Base-by-base conservation (phyloP, 129 eudicot genomes). In the Pseudognaphalium luteoalbum region DNA sequence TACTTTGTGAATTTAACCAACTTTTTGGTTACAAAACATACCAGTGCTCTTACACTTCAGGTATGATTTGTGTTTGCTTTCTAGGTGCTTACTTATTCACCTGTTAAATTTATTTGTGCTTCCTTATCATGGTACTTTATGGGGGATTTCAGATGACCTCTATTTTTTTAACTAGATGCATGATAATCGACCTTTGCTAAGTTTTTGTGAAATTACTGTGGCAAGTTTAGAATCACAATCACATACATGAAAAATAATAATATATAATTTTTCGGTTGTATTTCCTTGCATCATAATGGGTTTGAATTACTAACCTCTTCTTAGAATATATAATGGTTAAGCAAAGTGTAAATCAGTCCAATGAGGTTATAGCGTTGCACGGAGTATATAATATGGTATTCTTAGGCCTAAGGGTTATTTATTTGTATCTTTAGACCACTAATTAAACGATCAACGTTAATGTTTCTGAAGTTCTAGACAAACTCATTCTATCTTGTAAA, bases 1-100 rank as follows among this genome's bases (percentile, higher is more conserved):
- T 88, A 88, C 68, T 79, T 86, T 71, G 93, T 86, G 29, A 87
- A 87, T 54, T 73, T 87, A 66, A 78, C 89, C 71, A 87, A 85
- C 72, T 87, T 87, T 56, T 71, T 88, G 79, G 93, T 88, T 75
- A 88, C 93, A 52, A 88, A 86, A 66, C 93, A 88, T 87, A 88
- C 93, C 62, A 88, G 93, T 59, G 87, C 90, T 68, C 83, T 88
- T 73, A 83, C 93, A 73, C 86, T 88, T 76, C 93, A 88, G 88
- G 93, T 88, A 80, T 32, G 4, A 50, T 1, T 16, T 16, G 8
- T 51, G 16, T 54, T 59, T 69, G 30, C 61, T 37, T 16, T 42
- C 4, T 54, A 52, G 54, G 41, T 66, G 33, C 22, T 70, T 28
- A 79, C 29, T 12, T 28, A n/a, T 37, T 65, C 51, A 17, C 41